phyloP scores from a whole-genome alignment of 73 alveolate species.

The Breviolum minutum region DNA sequence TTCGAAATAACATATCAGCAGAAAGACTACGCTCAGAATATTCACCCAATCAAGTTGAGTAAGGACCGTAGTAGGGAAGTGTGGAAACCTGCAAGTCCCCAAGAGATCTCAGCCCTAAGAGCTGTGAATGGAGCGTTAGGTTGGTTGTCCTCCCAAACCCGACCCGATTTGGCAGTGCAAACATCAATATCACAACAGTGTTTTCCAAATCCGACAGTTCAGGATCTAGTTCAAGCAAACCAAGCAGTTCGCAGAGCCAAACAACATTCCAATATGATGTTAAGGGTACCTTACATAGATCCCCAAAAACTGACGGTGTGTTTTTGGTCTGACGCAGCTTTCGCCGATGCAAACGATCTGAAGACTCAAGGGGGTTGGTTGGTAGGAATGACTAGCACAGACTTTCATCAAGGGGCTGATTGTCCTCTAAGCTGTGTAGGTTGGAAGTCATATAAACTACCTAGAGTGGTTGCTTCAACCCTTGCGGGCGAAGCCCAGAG shows the following conservation, averaged over 20 bases:
- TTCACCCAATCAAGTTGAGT: neutral
- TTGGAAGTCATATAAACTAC: neutral
- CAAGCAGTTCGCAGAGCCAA: slow-evolving; percentile 26
- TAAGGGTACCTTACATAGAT: neutral
- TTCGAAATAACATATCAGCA: neutral
- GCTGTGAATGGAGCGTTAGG: slow-evolving; percentile 38
- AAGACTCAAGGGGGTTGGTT: slow-evolving; percentile 27
- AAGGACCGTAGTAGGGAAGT: neutral
- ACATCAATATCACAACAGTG: neutral
- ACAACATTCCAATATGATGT: slow-evolving; percentile 5
- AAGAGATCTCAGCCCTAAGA: slow-evolving; percentile 19
- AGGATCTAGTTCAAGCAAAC: slow-evolving; percentile 7
- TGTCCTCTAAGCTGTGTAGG: neutral
- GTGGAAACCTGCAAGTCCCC: neutral
- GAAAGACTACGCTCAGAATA: neutral
- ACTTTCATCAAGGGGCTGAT: neutral
- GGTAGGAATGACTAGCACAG: neutral
- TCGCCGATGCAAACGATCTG: neutral
- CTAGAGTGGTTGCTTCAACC: neutral
- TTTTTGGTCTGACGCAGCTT: slow-evolving; percentile 50
- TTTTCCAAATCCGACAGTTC: slow-evolving; percentile 13
- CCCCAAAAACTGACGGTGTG: neutral
- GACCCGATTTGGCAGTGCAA: slow-evolving; percentile 53
- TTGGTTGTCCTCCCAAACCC: neutral
- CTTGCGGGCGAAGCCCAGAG: slow-evolving; percentile 11